phyloP scores from a whole-genome alignment of 2,329 filamentous ascomycete species.

The Alternaria consortialis region DNA sequence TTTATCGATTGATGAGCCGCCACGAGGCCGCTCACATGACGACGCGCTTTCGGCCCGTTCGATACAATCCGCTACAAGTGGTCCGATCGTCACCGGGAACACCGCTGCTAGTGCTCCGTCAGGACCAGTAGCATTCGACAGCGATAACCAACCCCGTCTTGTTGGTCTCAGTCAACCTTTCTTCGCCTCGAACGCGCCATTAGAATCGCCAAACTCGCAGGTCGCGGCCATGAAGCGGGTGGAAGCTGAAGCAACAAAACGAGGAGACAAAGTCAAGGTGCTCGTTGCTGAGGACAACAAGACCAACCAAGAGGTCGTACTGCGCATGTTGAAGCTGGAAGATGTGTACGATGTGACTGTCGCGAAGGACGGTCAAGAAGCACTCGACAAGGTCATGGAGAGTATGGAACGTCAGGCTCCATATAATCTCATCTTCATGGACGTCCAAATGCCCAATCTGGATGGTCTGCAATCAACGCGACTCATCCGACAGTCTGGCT shows the following conservation, averaged over 20 bases:
- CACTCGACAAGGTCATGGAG: conserved; percentile 83
- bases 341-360: conserved; percentile 88
- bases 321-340: conserved; percentile 76
- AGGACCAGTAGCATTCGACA: conserved; percentile 57
- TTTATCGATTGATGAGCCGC: conserved; percentile 38
- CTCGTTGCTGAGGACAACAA: conserved; percentile 85
- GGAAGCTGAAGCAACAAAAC: conserved; percentile 66
- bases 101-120: conserved; percentile 23
- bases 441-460: conserved; percentile 92
- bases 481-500: conserved; percentile 85
- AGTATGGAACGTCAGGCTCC: conserved; percentile 76
- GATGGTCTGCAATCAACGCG: conserved; percentile 88
- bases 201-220: conserved; percentile 67
- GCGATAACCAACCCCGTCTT: conserved; percentile 77
- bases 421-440: conserved; percentile 95
- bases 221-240: conserved; percentile 71
- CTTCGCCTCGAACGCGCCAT: conserved; percentile 65
- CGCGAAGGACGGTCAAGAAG: conserved; percentile 78
- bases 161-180: conserved; percentile 86
- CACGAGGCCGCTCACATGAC: conserved; percentile 32
- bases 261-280: conserved; percentile 73
- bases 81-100: conserved; percentile 22
- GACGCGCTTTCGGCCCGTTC: conserved; percentile 45
- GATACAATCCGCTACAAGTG: conserved; percentile 42
- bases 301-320: conserved; percentile 57